Conservation (phyloP, 2,329 filamentous ascomycete genomes). For the Exutisphaerella laricina region DNA sequence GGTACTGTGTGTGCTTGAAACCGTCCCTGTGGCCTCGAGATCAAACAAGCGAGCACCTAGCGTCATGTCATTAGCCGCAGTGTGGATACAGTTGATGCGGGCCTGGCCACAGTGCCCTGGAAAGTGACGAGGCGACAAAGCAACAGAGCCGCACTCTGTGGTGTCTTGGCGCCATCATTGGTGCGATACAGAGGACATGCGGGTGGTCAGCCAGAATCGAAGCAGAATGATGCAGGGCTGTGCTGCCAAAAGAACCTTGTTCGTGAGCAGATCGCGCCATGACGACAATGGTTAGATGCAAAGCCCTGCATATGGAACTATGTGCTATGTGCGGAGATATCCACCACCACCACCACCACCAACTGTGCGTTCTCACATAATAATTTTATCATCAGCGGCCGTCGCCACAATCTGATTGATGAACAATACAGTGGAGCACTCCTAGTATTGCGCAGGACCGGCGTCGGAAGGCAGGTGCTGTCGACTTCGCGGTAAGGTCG, state of each 20-base stretch:
- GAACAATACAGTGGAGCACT: too few relatives aligned
- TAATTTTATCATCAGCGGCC: too few relatives aligned
- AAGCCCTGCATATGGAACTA: neutral
- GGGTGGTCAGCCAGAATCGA: neutral
- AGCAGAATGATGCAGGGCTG: too few relatives aligned
- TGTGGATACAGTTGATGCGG: neutral
- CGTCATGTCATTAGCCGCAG: constrained; percentile 10
- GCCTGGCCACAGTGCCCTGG: neutral
- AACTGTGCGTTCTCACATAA: too few relatives aligned
- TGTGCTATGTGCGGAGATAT: too few relatives aligned
- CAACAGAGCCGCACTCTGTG: neutral
- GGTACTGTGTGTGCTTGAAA: neutral
- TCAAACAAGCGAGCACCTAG: constrained; percentile 7
- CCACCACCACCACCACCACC: too few relatives aligned
- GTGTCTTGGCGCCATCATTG: neutral
- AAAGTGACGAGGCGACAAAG: neutral
- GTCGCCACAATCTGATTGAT: too few relatives aligned
- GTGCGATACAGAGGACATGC: neutral
- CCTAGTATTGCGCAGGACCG: too few relatives aligned
- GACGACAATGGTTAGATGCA: too few relatives aligned
- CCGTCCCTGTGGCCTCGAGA: constrained; percentile 4
- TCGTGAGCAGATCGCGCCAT: neutral
- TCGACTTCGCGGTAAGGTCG: too few relatives aligned
- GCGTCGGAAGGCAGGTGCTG: too few relatives aligned
- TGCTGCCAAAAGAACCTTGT: too few relatives aligned